A percentile compares a stretch with the other conserved stretches of the same genome.
Evolutionary conservation across 2,329 filamentous ascomycete genomes (phyloP).

Genomic region (Colletotrichum somersetense): DNA sequence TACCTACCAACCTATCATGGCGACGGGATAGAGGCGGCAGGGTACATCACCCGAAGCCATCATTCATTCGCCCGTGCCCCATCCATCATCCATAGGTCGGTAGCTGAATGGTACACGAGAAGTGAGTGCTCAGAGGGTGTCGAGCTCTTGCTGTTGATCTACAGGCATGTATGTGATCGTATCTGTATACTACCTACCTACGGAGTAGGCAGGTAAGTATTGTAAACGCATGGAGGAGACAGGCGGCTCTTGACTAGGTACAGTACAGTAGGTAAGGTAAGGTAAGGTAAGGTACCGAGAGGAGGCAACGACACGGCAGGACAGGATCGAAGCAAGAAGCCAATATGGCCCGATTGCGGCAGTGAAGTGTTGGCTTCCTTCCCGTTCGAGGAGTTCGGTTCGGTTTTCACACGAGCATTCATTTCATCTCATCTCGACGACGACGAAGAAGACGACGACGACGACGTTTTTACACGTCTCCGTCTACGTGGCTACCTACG

Average conservation of each 20-base stretch:
- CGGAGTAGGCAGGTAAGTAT: too few relatives aligned
- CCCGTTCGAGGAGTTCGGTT: constrained; percentile 11
- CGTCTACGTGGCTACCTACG: not conserved
- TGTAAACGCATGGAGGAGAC: not conserved
- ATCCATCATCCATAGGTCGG: not conserved
- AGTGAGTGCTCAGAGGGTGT: not conserved
- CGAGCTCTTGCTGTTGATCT: too few relatives aligned
- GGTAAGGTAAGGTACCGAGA: too few relatives aligned
- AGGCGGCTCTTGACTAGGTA: not conserved
- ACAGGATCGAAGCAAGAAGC: not conserved
- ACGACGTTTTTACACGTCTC: constrained; percentile 19
- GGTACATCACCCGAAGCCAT: constrained; percentile 29
- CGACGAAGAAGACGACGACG: not conserved
- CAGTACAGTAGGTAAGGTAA: too few relatives aligned
- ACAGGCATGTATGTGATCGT: too few relatives aligned
- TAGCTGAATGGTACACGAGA: not conserved
- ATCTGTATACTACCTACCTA: too few relatives aligned
- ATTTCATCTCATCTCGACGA: constrained; percentile 26
- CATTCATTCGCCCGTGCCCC: not conserved
- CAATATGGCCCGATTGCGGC: constrained; percentile 1
- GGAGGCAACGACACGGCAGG: not conserved
- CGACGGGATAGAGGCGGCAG: not conserved
- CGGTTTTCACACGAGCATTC: not conserved
- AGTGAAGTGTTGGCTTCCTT: not conserved
- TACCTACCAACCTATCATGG: not conserved